Evolutionary conservation across 1,284 basidiomycete genomes (phyloP).

Genomic region (Neotropicomus parvogracilis): DNA sequence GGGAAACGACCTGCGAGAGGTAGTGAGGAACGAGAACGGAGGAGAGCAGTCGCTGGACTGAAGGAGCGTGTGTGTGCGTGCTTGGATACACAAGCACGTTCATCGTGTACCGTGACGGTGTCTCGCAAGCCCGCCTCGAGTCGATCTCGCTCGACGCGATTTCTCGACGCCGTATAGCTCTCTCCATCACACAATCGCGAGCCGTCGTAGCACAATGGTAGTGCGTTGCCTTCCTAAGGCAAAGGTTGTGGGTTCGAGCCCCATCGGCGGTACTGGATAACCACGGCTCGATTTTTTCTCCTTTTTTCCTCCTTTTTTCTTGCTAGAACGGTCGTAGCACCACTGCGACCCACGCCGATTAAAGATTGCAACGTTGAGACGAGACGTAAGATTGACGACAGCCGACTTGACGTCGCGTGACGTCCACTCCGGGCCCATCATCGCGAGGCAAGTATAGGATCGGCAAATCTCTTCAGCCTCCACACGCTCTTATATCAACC

Average conservation of each 20-base stretch:
- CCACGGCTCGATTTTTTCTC: conserved; percentile 24
- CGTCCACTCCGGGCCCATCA: too few species aligned
- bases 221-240: conserved; percentile 41
- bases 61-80: conserved; percentile 57
- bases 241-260: conserved; percentile 40
- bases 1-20: conserved; percentile 67
- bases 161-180: neutral
- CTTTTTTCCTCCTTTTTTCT: neutral
- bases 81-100: conserved; percentile 81
- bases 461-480: neutral
- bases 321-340: too few species aligned
- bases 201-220: conserved; percentile 41
- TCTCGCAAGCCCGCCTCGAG: too few species aligned
- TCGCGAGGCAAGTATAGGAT: conserved; percentile 6
- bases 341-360: too few species aligned
- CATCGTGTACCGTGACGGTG: conserved; percentile 39
- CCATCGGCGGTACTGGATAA: conserved; percentile 37
- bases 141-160: too few species aligned
- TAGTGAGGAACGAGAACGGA: conserved; percentile 69
- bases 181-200: conserved; percentile 10
- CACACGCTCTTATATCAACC: neutral
- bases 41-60: conserved; percentile 55
- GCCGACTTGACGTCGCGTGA: too few species aligned
- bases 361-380: too few species aligned
- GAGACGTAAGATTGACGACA: conserved; percentile 1